Conservation (phyloP, 2,329 filamentous ascomycete species). For the Stenocarpella maydis region DNA sequence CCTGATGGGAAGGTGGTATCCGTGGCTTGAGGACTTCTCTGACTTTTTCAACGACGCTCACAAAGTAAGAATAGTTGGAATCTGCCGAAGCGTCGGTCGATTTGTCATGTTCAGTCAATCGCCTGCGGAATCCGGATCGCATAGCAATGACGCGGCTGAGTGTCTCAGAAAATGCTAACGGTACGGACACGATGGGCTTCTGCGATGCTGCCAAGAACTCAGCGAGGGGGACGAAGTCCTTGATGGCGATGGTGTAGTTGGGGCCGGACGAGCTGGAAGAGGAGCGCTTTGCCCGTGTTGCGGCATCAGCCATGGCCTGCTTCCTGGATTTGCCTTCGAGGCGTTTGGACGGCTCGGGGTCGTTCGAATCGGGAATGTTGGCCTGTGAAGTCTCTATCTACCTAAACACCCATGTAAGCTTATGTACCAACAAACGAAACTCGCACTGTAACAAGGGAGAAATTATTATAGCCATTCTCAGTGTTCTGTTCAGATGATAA, state of each 20-base stretch:
- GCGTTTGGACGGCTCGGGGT: background rate
- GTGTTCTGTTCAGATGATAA: too few relatives aligned
- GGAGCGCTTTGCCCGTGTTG: background rate
- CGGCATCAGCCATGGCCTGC: constrained; percentile 35
- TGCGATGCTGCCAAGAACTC: constrained; percentile 44
- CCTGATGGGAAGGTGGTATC: background rate
- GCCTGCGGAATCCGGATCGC: constrained; percentile 42
- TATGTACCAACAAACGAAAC: too few relatives aligned
- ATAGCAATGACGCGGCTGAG: constrained; percentile 49
- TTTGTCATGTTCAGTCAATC: constrained; percentile 36
- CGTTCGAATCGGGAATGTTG: background rate
- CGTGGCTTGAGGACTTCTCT: background rate
- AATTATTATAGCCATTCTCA: too few relatives aligned
- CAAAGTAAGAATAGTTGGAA: constrained; percentile 4
- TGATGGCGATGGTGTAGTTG: constrained; percentile 47
- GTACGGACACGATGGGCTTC: constrained; percentile 42
- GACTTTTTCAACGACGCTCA: background rate
- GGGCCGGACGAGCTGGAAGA: constrained; percentile 6
- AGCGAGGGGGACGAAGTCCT: constrained; percentile 50
- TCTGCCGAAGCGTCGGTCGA: background rate
- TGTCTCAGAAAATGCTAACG: constrained; percentile 42
- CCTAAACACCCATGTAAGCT: too few relatives aligned
- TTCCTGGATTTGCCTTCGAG: constrained; percentile 44
- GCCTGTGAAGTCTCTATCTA: background rate
- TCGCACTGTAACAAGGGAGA: too few relatives aligned